These are phyloP conservation scores for Mollisiaceae sp. DNA, from an alignment of 2,329 filamentous ascomycete genomes.

Conservation along the genomic window DNA sequence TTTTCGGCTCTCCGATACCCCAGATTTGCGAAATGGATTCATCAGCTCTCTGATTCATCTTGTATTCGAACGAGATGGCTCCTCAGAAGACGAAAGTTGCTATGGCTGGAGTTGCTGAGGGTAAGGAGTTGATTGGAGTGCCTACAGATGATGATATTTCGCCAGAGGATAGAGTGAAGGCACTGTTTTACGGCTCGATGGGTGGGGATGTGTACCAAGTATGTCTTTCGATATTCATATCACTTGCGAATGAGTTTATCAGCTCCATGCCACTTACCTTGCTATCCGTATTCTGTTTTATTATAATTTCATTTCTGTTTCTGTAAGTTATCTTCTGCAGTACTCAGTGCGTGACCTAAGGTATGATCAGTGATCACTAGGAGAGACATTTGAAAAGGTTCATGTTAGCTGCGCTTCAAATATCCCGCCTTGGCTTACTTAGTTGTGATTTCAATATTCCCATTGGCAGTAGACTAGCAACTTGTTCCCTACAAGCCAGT, in stretches of 20 bases:
- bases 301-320: neutral
- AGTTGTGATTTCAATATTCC: no score
- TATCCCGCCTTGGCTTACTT: neutral
- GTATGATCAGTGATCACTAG: neutral
- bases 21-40: slow-evolving; percentile 12
- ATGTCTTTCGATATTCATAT: slow-evolving; percentile 20
- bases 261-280: no score
- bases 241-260: neutral
- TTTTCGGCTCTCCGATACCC: slow-evolving; percentile 4
- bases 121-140: slow-evolving; percentile 26
- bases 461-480: no score
- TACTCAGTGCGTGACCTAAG: no score
- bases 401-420: neutral
- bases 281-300: neutral
- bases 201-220: slow-evolving; percentile 29
- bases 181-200: slow-evolving; percentile 25
- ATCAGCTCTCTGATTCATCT: neutral
- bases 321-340: neutral
- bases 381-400: neutral
- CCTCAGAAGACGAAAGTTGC: slow-evolving; percentile 26
- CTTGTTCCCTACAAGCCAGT: no score
- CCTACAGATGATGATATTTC: slow-evolving; percentile 32
- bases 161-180: slow-evolving; percentile 30
- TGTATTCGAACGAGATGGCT: slow-evolving; percentile 21
- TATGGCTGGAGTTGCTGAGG: slow-evolving; percentile 32